These are phyloP conservation scores for Dittrichia graveolens DNA, from an alignment of 129 eudicot species.

Conservation along the genomic window DNA sequence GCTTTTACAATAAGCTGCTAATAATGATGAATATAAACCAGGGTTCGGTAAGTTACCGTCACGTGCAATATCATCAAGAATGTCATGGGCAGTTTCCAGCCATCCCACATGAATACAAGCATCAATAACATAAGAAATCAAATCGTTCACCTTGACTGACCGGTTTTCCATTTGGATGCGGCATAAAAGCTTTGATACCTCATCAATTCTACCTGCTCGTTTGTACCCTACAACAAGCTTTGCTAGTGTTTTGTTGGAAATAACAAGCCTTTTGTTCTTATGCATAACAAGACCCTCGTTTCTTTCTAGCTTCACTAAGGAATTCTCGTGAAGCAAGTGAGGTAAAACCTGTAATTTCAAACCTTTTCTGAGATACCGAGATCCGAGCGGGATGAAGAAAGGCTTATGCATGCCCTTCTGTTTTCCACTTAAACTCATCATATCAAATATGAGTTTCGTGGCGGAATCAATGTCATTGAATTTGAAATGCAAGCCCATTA, in stretches of 20 bases:
- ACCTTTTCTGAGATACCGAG: slow-evolving; percentile 61
- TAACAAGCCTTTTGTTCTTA: slow-evolving; percentile 50
- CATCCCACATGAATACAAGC: slow-evolving; percentile 80
- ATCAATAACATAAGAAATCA: slow-evolving; percentile 55
- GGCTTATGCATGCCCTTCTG: slow-evolving; percentile 40
- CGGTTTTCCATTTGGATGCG: slow-evolving; percentile 37
- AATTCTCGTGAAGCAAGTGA: slow-evolving; percentile 49
- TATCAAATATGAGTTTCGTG: slow-evolving; percentile 53
- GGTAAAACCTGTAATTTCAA: slow-evolving; percentile 64
- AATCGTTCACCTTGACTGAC: slow-evolving; percentile 25
- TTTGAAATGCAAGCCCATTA: slow-evolving; percentile 68
- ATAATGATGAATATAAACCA: slow-evolving; percentile 47
- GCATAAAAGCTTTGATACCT: slow-evolving; percentile 57
- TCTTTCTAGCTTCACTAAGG: slow-evolving; percentile 43
- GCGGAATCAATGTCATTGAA: slow-evolving; percentile 74
- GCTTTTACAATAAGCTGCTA: slow-evolving; percentile 55
- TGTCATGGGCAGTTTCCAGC: slow-evolving; percentile 89
- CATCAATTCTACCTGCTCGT: slow-evolving; percentile 49
- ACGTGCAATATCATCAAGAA: slow-evolving; percentile 66
- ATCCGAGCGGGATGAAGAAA: slow-evolving; percentile 60
- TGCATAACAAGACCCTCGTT: slow-evolving; percentile 49
- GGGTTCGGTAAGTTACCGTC: slow-evolving; percentile 33
- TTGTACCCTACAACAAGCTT: slow-evolving; percentile 58
- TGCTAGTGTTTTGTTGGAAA: slow-evolving; percentile 65
- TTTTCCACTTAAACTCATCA: slow-evolving; percentile 35